These are phyloP conservation scores for Hygrophoropsis aurantiaca DNA, from an alignment of 768 basidiomycete species.

Conservation along the genomic window DNA sequence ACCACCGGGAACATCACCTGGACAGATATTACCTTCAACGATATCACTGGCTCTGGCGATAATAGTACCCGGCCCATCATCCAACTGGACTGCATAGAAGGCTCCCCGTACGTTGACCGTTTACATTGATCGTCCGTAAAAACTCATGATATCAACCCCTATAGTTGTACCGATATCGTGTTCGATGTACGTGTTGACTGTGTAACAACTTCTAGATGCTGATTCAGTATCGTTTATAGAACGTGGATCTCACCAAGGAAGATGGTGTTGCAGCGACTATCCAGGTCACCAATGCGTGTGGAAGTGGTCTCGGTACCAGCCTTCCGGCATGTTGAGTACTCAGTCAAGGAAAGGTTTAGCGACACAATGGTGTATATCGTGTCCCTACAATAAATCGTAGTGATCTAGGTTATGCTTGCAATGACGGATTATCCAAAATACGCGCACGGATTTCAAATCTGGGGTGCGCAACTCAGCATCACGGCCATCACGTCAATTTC, in stretches of 20 bases:
- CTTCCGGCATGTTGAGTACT: background rate
- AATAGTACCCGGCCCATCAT: conserved; percentile 21
- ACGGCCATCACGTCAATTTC: too few relatives aligned
- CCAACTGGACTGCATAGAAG: conserved; percentile 20
- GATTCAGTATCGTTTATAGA: conserved; percentile 13
- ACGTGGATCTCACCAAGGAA: conserved; percentile 1
- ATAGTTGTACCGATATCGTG: conserved; percentile 5
- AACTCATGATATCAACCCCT: too few relatives aligned
- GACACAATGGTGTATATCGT: background rate
- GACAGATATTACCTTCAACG: background rate
- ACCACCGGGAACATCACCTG: conserved; percentile 3
- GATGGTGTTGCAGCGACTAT: conserved; percentile 9
- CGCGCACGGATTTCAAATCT: too few relatives aligned
- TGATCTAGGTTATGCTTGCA: too few relatives aligned
- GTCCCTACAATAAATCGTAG: too few relatives aligned
- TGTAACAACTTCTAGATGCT: background rate
- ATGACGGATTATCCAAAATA: too few relatives aligned
- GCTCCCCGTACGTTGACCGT: conserved; percentile 15
- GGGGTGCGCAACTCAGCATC: too few relatives aligned
- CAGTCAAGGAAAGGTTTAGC: background rate
- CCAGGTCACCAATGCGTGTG: conserved; percentile 19
- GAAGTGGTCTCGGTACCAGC: conserved; percentile 8
- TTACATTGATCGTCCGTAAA: background rate
- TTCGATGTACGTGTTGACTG: background rate
- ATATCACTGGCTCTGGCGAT: conserved; percentile 13